phyloP scores from a whole-genome alignment of 1,284 basidiomycete genomes.

The Lentinula novae-zelandiae region DNA sequence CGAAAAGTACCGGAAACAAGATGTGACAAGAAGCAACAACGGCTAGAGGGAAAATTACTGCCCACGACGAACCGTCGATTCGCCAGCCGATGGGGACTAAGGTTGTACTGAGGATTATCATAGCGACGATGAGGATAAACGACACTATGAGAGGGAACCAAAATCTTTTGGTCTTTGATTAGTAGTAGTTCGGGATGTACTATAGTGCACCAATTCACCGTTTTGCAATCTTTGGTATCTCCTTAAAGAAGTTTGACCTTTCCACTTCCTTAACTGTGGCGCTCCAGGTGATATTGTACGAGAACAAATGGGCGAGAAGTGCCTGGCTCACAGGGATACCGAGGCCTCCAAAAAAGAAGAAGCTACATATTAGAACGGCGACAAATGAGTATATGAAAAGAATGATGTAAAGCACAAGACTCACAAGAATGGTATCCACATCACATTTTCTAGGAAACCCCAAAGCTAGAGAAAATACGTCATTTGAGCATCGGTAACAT shows the following conservation, averaged over 20 bases:
- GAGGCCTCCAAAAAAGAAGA: constrained; percentile 83
- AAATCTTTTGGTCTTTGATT: constrained; percentile 6
- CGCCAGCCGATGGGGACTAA: constrained; percentile 16
- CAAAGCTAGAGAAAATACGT: constrained; percentile 24
- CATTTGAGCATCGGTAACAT: not conserved
- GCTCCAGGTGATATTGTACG: constrained; percentile 84
- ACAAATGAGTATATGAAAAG: not conserved
- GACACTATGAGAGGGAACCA: constrained; percentile 16
- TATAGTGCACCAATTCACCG: constrained; percentile 28
- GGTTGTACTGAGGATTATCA: constrained; percentile 14
- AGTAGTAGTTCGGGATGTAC: not conserved
- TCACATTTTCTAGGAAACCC: constrained; percentile 58
- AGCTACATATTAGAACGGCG: constrained; percentile 36
- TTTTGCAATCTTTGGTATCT: constrained; percentile 77
- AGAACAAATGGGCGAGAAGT: constrained; percentile 77
- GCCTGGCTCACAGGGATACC: constrained; percentile 74
- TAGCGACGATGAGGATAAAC: constrained; percentile 13
- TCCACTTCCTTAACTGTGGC: constrained; percentile 82
- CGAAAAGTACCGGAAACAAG: constrained; percentile 15
- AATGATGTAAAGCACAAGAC: constrained; percentile 20
- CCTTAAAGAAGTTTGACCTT: constrained; percentile 85
- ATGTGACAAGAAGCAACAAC: constrained; percentile 15
- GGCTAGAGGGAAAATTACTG: constrained; percentile 17
- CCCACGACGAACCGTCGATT: constrained; percentile 14
- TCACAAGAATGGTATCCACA: constrained; percentile 82